A percentile compares a stretch with the other conserved stretches of the same genome.
These are phyloP conservation scores for Solanum paucissectum DNA, from an alignment of 257 asterid species.

Conservation along the genomic window DNA sequence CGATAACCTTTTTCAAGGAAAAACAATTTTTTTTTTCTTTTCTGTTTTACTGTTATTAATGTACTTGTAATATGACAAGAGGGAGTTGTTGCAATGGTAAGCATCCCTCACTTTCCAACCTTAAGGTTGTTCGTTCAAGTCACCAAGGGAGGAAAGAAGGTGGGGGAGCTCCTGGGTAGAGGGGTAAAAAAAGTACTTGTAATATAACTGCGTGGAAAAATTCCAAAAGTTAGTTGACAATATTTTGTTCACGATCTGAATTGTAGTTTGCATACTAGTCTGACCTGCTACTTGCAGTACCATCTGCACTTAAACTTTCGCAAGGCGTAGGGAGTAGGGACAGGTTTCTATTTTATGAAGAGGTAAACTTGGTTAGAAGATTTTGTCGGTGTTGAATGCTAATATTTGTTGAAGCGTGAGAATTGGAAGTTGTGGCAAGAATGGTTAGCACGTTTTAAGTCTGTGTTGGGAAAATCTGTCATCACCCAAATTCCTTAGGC, in stretches of 20 bases:
- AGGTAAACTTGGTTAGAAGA: not conserved
- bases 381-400: not conserved
- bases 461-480: not conserved
- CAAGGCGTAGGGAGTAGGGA: not conserved
- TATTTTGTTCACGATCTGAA: not conserved
- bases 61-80: too few species aligned
- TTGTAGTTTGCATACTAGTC: not conserved
- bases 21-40: too few species aligned
- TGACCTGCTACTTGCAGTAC: not conserved
- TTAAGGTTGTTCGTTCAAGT: accelerated
- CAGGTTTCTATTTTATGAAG: not conserved
- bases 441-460: not conserved
- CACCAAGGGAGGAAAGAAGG: too few species aligned
- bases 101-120: too few species aligned
- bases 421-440: not conserved
- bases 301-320: not conserved
- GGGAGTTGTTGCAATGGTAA: accelerated
- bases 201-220: not conserved
- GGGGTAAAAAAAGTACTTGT: not conserved
- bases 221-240: not conserved
- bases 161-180: too few species aligned
- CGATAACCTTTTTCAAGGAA: not conserved
- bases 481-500: not conserved
- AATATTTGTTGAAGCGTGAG: not conserved
- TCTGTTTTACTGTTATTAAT: not conserved